These are phyloP conservation scores for Solanum hybrid DNA, from an alignment of 305 asterid species.

Conservation along the genomic window DNA sequence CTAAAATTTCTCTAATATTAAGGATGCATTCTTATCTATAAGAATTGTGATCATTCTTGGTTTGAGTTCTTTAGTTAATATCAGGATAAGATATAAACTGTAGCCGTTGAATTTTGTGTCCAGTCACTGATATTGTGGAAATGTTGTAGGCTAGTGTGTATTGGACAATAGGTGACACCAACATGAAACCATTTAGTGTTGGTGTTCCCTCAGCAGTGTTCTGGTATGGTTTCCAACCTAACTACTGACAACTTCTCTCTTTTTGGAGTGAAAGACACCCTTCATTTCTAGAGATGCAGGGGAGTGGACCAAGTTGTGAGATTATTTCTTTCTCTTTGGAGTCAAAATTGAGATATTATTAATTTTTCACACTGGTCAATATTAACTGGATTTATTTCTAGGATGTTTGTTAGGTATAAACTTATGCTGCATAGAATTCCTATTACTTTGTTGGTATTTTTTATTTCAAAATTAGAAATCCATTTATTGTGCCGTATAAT, in stretches of 20 bases:
- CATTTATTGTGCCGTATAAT: not conserved
- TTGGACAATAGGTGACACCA: slow-evolving; percentile 41
- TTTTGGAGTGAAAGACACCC: slow-evolving; percentile 15
- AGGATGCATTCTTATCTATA: slow-evolving; percentile 13
- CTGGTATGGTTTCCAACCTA: slow-evolving; percentile 39
- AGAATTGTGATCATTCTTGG: slow-evolving; percentile 6
- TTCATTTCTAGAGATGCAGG: slow-evolving; percentile 9
- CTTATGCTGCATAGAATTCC: not conserved
- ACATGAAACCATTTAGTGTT: slow-evolving; percentile 36
- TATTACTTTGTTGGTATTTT: not conserved
- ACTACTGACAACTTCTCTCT: slow-evolving; percentile 13
- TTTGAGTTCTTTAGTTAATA: slow-evolving; percentile 16
- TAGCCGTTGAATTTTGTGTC: slow-evolving; percentile 15
- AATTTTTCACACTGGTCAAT: not conserved
- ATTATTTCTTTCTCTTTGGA: not conserved
- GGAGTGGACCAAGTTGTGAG: not conserved
- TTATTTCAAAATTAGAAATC: not conserved
- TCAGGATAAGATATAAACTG: slow-evolving; percentile 13
- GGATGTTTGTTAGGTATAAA: not conserved
- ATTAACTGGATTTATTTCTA: not conserved
- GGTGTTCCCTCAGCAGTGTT: slow-evolving; percentile 45
- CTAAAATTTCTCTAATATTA: slow-evolving; percentile 15
- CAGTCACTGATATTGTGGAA: slow-evolving; percentile 30
- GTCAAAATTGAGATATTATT: not conserved
- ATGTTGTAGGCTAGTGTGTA: slow-evolving; percentile 37